Base-by-base conservation (phyloP, 768 basidiomycete species). In the Strobilomyces confusus region DNA sequence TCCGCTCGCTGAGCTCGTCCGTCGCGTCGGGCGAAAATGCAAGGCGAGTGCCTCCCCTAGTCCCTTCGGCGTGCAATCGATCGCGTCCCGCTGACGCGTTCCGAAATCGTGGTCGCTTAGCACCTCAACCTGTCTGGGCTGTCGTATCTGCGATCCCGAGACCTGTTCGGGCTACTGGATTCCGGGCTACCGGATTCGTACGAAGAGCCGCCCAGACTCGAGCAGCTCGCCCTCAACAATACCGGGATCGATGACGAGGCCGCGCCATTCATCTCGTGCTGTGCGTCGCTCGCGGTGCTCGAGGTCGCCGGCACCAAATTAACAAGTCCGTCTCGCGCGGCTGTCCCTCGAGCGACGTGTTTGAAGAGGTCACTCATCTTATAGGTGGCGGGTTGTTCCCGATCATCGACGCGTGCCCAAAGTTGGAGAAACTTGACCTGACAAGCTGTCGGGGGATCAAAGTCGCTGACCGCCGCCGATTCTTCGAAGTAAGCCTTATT, bases 361-460 rank as follows among this genome's bases (percentile, higher is more conserved):
- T 1, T 15, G 48, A 13, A 56, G 15, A 20, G n/a, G 15, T 2
- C 3, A 19, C 32, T 37, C 34, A 37, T 46, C 41, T 51, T 17
- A 14, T 37, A 88, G 86, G 72, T 49, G 69, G 65, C 0, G 86
- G 80, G 9, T 61, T 88, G 20, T 81, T 81, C 58, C 57, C 66
- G 3, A 77, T 89, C 34, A 70, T 89, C 29, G 80, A 87, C 58
- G 74, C 73, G 0, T 89, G 87, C 58, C 56, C 71, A 3, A 71
- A 68, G 26, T 70, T 89, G 26, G 67, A 72, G 52, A 77, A 71
- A n/a, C 62, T 88, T 14, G 80, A 87, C 60, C 68, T 89, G 42
- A 87, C 83, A 4, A 81, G 84, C 54, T 89, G 86, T 55, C 75
- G 86, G 48, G 80, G 86, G 5, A 74, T 89, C 49, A 72, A 62